Evolutionary conservation across 805 yeast species (phyloP), one percentile per base, ranked within the genome.

Genomic region (Yarrowia deformans): DNA sequence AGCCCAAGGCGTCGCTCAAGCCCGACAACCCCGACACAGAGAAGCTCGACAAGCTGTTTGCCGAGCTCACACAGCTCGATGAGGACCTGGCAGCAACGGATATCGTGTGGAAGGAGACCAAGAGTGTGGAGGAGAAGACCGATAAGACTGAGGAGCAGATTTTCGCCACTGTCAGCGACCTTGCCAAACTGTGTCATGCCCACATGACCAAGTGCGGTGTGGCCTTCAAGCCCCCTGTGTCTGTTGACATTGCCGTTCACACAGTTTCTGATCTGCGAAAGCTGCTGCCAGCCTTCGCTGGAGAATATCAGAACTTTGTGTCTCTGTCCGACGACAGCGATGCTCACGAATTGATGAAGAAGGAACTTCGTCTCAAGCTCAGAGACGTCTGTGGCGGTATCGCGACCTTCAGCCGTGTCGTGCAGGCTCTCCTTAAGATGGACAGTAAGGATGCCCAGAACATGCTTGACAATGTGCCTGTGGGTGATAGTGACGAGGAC

Each of bases 171-270:
- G 73, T 90, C 16, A 77, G 75, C 6, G 92, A 91, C 75, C 74
- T 90, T 8, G 76, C 86, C 19, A 82, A 84, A 69, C 79, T 91
- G 48, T 81, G 89, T 9, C 87, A 83, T 76, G 93, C 97, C 0
- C 93, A 90, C 75, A 82, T 89, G 1, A 91, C 97, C 2, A 91
- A 91, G 75, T 80, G 90, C 7, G 93, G 93, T 1, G 83, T 89
- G 35, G 84, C 89, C 0, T 89, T 87, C 79, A 87, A 86, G 73
- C 88, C 90, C 1, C 87, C 87, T 1, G 82, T 85, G 52, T 78
- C 81, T 29, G 74, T 78, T 0, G 80, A 80, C 61, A 86, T 89
- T 1, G 87, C 88, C 0, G 80, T 76, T 70, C 79, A 77, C 13
- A 85, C 88, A 34, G 71, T 86, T 7, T 81, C 81, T 69, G 85